A percentile compares a stretch with the other conserved stretches of the same genome.
phyloP scores from a whole-genome alignment of 345 rosid species.

The Luvunga scandens region DNA sequence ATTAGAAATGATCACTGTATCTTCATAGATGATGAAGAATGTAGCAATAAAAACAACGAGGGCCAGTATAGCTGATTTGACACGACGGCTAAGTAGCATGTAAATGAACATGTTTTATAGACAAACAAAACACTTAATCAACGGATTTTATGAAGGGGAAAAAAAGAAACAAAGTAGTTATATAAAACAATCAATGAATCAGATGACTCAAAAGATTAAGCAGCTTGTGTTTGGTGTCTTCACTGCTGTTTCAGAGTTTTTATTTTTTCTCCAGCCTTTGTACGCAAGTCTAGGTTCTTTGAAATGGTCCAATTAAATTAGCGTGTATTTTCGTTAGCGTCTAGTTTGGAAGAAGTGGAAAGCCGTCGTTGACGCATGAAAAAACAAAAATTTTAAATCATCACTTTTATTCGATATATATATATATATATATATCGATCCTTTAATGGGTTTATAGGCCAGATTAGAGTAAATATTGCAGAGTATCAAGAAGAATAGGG shows the following conservation, averaged over 20 bases:
- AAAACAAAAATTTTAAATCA: not conserved
- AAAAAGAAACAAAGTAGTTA: not conserved
- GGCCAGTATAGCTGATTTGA: conserved; percentile 27
- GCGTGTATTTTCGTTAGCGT: not conserved
- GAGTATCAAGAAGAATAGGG: too few relatives aligned
- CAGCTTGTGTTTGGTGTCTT: not conserved
- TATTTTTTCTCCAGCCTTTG: not conserved
- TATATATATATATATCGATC: not conserved
- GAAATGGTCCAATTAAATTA: not conserved
- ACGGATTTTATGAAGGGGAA: too few relatives aligned
- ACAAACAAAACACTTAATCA: too few relatives aligned
- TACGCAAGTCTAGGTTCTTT: not conserved
- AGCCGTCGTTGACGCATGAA: not conserved
- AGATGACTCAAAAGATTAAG: not conserved
- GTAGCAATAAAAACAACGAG: conserved; percentile 29
- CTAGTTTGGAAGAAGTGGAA: not conserved
- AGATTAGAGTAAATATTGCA: too few relatives aligned
- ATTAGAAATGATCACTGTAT: conserved; percentile 23
- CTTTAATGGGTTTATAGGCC: too few relatives aligned
- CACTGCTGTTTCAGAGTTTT: not conserved
- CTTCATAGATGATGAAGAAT: conserved; percentile 36
- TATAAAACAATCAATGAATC: not conserved
- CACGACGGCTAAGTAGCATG: conserved; percentile 17
- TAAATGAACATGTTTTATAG: conserved; percentile 10
- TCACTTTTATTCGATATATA: too few relatives aligned